phyloP scores from a whole-genome alignment of 106 monocot species.

The Narthecium ossifragum region DNA sequence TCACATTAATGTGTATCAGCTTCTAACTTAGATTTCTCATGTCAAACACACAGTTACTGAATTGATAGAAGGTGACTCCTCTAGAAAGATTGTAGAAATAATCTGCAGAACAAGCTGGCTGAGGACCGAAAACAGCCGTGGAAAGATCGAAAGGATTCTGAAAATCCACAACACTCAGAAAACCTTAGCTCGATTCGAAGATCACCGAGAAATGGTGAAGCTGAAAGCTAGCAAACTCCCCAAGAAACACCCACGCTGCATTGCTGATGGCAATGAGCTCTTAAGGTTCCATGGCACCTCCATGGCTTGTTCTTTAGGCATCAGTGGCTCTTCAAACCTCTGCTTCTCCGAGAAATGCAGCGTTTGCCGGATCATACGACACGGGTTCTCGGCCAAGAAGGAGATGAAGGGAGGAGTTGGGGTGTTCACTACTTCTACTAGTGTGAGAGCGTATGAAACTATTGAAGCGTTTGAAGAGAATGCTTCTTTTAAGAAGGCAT shows the following conservation, averaged over 20 bases:
- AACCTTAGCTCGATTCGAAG: constrained; percentile 81
- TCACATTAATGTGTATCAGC: no score
- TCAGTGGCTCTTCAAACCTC: constrained; percentile 53
- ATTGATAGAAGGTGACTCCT: constrained; percentile 90
- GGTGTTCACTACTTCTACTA: constrained; percentile 89
- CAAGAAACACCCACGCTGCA: constrained; percentile 94
- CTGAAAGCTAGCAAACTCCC: constrained; percentile 66
- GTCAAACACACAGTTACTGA: constrained; percentile 57
- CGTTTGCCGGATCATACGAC: constrained; percentile 62
- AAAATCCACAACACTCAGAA: constrained; percentile 94
- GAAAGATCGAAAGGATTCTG: constrained; percentile 77
- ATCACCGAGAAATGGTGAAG: constrained; percentile 80
- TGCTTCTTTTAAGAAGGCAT: constrained; percentile 38
- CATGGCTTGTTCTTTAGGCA: constrained; percentile 66
- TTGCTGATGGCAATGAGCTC: constrained; percentile 93
- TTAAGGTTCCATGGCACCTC: constrained; percentile 82
- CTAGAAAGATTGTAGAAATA: constrained; percentile 94
- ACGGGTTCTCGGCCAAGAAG: constrained; percentile 69
- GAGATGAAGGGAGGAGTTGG: constrained; percentile 52
- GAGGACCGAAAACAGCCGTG: constrained; percentile 58
- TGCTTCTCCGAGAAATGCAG: constrained; percentile 68
- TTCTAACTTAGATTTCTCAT: neutral
- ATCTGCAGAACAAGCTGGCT: constrained; percentile 85
- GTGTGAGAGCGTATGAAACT: constrained; percentile 70
- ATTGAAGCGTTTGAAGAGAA: constrained; percentile 39